These are phyloP conservation scores for Leccinum disarticulatum DNA, from an alignment of 768 basidiomycete species.

Conservation along the genomic window DNA sequence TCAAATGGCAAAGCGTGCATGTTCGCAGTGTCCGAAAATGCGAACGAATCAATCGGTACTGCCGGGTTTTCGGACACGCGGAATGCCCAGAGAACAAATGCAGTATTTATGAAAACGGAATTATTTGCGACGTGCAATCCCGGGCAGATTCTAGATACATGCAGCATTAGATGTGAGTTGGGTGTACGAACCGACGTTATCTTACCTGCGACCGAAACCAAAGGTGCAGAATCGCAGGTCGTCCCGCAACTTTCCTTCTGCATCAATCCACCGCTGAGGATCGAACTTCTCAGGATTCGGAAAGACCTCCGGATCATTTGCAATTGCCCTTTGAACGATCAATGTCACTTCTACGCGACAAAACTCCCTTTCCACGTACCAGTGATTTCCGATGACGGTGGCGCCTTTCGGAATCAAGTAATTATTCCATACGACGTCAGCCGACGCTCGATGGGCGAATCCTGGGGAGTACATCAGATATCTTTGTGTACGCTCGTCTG, in stretches of 20 bases:
- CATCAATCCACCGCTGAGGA: slow-evolving; percentile 9
- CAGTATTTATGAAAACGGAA: slow-evolving; percentile 63
- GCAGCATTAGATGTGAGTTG: not conserved
- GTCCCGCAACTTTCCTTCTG: slow-evolving; percentile 4
- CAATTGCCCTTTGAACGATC: slow-evolving; percentile 10
- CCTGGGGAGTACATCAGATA: slow-evolving; percentile 37
- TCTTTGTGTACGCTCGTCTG: not conserved
- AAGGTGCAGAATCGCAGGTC: slow-evolving; percentile 11
- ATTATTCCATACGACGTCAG: slow-evolving; percentile 44
- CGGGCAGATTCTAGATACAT: slow-evolving; percentile 14
- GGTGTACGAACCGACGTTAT: not conserved
- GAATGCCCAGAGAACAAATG: slow-evolving; percentile 64
- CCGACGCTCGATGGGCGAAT: slow-evolving; percentile 60
- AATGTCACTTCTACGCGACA: not conserved
- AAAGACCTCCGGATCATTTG: slow-evolving; percentile 12
- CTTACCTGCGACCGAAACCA: slow-evolving; percentile 15
- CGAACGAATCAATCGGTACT: slow-evolving; percentile 56
- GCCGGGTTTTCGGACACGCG: slow-evolving; percentile 45
- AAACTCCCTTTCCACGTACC: not conserved
- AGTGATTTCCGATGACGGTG: slow-evolving; percentile 14
- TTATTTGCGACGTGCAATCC: slow-evolving; percentile 39
- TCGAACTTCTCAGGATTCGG: slow-evolving; percentile 12
- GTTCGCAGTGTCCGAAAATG: slow-evolving; percentile 43
- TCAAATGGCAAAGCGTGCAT: slow-evolving; percentile 9
- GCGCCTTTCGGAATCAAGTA: slow-evolving; percentile 38